Evolutionary conservation across 2,329 filamentous ascomycete genomes (phyloP), one percentile per base, ranked within the genome.

Genomic region (Penicillium sp.): DNA sequence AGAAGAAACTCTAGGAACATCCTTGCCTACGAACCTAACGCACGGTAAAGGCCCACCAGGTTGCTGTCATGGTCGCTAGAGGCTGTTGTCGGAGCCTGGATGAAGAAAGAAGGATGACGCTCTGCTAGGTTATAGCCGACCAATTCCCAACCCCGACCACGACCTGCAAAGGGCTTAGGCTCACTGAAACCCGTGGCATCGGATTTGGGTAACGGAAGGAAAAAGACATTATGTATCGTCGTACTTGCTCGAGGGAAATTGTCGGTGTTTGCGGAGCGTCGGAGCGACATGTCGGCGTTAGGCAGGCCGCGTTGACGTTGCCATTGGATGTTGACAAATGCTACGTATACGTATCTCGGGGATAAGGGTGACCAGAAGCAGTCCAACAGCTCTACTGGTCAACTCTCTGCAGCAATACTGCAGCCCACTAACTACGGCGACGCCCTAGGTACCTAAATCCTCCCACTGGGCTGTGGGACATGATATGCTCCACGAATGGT

Each of bases 401-500:
- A 6, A 39, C 14, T 14, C 10, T 24, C n/a, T 43, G 39, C 42
- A 21, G 28, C 16, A 14, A 8, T 31, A 33, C 28, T 43, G 39
- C 23, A 43, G 14, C 6, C 10, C 37, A 29, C 19, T 44, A 5
- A n/a, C 39, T 26, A 21, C 39, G 19, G 10, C 7, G 24, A 13
- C 16, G n/a, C 24, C 4, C 1, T 18, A 40, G 16, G 18, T 21
- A 14, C 5, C 21, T n/a, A 45, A 40, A 45, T n/a, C 26, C 23
- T 37, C 33, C 34, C 21, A 48, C 43, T 42, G 26, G 34, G n/a
- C 11, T 44, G 31, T 31, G 46, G 16, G 18, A 14, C 11, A 37
- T 4, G 10, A 2, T 4, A 24, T 26, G 11, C 37, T 42, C 31
- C 31, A 3, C 58, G 49, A 60, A 59, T 56, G 6, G n/a, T 2